Evolutionary conservation across 1,284 basidiomycete genomes (phyloP), one percentile per base, ranked within the genome.

Genomic region (Moesziomyces antarcticus): DNA sequence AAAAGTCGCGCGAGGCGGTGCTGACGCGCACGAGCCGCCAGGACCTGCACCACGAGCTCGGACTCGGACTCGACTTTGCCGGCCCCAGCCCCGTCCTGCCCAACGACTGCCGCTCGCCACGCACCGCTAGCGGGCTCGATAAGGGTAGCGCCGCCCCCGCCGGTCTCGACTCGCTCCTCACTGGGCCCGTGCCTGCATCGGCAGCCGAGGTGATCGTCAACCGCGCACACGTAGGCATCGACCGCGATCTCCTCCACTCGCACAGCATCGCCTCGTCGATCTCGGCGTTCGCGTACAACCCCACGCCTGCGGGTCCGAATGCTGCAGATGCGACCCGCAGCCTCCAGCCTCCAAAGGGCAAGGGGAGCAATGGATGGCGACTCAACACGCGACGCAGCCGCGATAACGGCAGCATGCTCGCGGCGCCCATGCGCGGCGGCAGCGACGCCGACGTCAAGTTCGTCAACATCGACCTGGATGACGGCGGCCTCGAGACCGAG

Each of bases 281-380:
- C 53, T 77, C 77, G 49, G 77, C 71, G 13, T 79, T 79, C 37
- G 60, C 59, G n/a, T 73, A 71, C 58, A 77, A 77, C 59, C 54
- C 73, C 14, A 79, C 75, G n/a, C 77, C 76, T 16, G 59, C 56
- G 7, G 37, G 37, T 3, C 14, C 37, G 6, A 18, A 40, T 40
- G 16, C 55, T 30, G 30, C 45, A 14, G 53, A 63, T 16, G 27
- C 45, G 1, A 18, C 16, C 16, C 43, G 21, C 22, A 50, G 14
- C 22, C 60, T 56, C 21, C 47, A 55, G 40, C 27, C 63, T 14
- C 48, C 56, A 24, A 64, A 59, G 53, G 24, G 51, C 8, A 68
- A 62, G 9, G 52, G 30, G 8, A 65, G 57, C 62, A 50, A 65
- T 40, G 60, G 62, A 58, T 69, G 66, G 66, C 55, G 59, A n/a